Conservation (phyloP, 139 green algal genomes). For the Coelastrella sp. region DNA sequence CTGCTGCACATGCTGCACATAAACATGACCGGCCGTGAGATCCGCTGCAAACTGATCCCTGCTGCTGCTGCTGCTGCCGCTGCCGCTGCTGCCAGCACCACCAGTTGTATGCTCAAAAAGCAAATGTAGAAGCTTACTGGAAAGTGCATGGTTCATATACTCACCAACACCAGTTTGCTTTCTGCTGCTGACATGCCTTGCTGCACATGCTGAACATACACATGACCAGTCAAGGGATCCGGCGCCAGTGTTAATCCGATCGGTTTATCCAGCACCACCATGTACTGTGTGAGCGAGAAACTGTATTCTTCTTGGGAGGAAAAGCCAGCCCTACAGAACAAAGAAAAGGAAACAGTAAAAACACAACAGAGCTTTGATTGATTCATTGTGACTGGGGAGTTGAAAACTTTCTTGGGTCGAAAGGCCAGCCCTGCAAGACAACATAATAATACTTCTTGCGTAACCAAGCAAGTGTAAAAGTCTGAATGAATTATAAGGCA, state of each 20-base stretch:
- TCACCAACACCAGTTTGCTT: slow-evolving; percentile 41
- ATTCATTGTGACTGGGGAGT: background rate
- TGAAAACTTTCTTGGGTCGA: background rate
- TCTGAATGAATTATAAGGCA: background rate
- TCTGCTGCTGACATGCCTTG: slow-evolving; percentile 31
- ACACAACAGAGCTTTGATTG: too few relatives aligned
- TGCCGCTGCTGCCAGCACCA: background rate
- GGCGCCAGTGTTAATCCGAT: slow-evolving; percentile 69
- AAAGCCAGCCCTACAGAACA: background rate
- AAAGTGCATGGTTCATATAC: too few relatives aligned
- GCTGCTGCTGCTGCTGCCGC: too few relatives aligned
- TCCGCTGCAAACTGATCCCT: too few relatives aligned
- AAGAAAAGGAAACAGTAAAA: too few relatives aligned
- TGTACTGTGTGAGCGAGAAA: slow-evolving; percentile 62
- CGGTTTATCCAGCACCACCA: slow-evolving; percentile 72
- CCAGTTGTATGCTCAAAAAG: background rate
- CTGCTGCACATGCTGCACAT: too few relatives aligned
- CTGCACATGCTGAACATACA: slow-evolving; percentile 41
- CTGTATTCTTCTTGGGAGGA: slow-evolving; percentile 55
- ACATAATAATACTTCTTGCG: slow-evolving; percentile 14
- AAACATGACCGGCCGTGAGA: too few relatives aligned
- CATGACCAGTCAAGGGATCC: slow-evolving; percentile 61
- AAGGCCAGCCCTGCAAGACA: background rate
- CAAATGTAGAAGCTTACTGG: too few relatives aligned
- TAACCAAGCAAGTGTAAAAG: background rate